Percentiles rank a stretch among this genome's conserved stretches.
phyloP scores from a whole-genome alignment of 495 filamentous ascomycete genomes.

The Penicillium manginii region DNA sequence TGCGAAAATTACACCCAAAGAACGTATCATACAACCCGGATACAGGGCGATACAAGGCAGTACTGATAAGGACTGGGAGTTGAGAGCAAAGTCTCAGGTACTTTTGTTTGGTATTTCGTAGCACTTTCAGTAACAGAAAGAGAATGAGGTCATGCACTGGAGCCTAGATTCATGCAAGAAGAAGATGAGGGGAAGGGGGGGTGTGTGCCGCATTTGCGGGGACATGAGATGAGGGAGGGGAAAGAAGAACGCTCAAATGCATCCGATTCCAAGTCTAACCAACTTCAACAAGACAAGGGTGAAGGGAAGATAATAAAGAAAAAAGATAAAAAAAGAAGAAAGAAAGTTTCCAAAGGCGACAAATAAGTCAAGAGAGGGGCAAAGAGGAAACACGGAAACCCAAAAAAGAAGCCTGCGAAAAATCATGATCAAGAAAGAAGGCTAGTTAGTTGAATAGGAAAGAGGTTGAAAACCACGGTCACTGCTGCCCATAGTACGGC shows the following conservation, averaged over 20 bases:
- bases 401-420: slow-evolving; percentile 18
- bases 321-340: slow-evolving; percentile 13
- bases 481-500: slow-evolving; percentile 70
- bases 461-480: slow-evolving; percentile 16
- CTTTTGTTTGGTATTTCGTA: slow-evolving; percentile 25
- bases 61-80: neutral
- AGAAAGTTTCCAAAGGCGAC: slow-evolving; percentile 25
- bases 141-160: slow-evolving; percentile 23
- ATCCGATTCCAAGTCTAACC: slow-evolving; percentile 36
- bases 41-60: neutral
- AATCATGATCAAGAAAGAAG: slow-evolving; percentile 7
- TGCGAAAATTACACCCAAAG: neutral
- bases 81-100: slow-evolving; percentile 4
- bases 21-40: neutral
- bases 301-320: slow-evolving; percentile 17
- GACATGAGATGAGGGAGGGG: slow-evolving; percentile 23
- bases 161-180: slow-evolving; percentile 20
- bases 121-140: slow-evolving; percentile 20
- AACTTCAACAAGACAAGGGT: slow-evolving; percentile 12
- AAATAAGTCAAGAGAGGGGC: slow-evolving; percentile 11
- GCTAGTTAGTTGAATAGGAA: slow-evolving; percentile 10
- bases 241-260: slow-evolving; percentile 47
- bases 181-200: slow-evolving; percentile 17
- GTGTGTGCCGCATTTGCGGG: slow-evolving; percentile 23
- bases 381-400: slow-evolving; percentile 5